These are phyloP conservation scores for Boeremia exigua DNA, from an alignment of 2,329 filamentous ascomycete species.

Conservation along the genomic window DNA sequence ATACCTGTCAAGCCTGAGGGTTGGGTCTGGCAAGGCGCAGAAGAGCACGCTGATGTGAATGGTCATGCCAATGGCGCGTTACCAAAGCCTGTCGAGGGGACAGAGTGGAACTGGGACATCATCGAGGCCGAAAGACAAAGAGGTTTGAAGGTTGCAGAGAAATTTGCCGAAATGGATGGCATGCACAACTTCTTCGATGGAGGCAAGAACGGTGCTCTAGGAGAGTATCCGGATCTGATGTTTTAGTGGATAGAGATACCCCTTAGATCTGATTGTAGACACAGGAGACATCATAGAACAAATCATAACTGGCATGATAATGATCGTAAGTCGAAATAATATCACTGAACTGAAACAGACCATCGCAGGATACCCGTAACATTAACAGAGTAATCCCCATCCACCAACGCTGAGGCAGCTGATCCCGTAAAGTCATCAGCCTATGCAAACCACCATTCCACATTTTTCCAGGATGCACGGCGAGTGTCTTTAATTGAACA, in stretches of 20 bases:
- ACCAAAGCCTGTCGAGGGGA: slow-evolving; percentile 42
- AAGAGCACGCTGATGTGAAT: slow-evolving; percentile 18
- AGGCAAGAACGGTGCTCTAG: slow-evolving; percentile 51
- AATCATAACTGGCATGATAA: neutral
- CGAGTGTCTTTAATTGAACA: slow-evolving; percentile 19
- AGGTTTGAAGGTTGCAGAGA: slow-evolving; percentile 61
- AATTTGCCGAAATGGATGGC: slow-evolving; percentile 61
- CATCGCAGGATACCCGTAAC: neutral
- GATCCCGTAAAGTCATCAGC: neutral
- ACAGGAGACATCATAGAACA: neutral
- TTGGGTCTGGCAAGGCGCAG: slow-evolving; percentile 32
- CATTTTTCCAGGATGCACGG: neutral
- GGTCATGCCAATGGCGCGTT: slow-evolving; percentile 23
- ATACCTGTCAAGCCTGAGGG: slow-evolving; percentile 76
- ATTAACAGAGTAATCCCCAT: neutral
- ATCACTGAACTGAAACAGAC: neutral
- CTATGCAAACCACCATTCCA: neutral
- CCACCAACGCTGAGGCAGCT: neutral
- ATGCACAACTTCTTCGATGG: slow-evolving; percentile 59
- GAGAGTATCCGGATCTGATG: slow-evolving; percentile 50
- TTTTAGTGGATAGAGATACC: slow-evolving; percentile 21
- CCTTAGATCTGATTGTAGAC: neutral
- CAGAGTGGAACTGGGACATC: slow-evolving; percentile 64
- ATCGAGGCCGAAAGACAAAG: slow-evolving; percentile 64
- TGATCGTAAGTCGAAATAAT: neutral